A percentile compares a stretch with the other conserved stretches of the same genome.
These are phyloP conservation scores for Handroanthus guayacan DNA, from an alignment of 257 asterid genomes.

Conservation along the genomic window DNA sequence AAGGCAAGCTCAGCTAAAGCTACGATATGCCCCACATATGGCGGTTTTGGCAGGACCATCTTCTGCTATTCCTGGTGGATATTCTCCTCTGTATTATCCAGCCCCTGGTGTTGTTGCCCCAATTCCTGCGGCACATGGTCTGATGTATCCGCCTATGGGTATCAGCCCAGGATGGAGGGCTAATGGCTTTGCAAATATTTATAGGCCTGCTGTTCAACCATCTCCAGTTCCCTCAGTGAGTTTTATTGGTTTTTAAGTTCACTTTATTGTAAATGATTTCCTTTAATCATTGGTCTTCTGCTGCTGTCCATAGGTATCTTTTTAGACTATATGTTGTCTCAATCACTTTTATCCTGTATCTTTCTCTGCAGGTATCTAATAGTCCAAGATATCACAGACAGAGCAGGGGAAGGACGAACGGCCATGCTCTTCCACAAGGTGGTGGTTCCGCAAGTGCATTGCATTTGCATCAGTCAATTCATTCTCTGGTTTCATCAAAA, in stretches of 20 bases:
- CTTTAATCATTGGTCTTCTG: not conserved
- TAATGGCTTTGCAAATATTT: slow-evolving; percentile 44
- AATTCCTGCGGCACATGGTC: slow-evolving; percentile 45
- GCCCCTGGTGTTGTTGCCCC: slow-evolving; percentile 49
- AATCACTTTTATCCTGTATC: not conserved
- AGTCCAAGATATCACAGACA: slow-evolving; percentile 53
- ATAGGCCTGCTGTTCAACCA: slow-evolving; percentile 50
- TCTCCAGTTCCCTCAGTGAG: slow-evolving; percentile 57
- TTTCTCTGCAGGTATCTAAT: slow-evolving; percentile 43
- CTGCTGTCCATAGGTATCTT: slow-evolving; percentile 5
- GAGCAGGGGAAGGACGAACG: slow-evolving; percentile 51
- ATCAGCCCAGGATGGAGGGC: slow-evolving; percentile 60
- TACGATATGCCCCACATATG: slow-evolving; percentile 51
- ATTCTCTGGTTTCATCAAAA: slow-evolving; percentile 37
- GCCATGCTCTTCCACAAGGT: slow-evolving; percentile 38
- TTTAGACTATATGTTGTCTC: not conserved
- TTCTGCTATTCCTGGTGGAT: slow-evolving; percentile 51
- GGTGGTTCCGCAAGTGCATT: slow-evolving; percentile 43
- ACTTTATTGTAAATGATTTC: not conserved
- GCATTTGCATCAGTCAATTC: slow-evolving; percentile 41
- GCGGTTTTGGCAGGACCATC: slow-evolving; percentile 51
- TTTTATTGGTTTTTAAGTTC: not conserved
- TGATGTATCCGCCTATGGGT: slow-evolving; percentile 55
- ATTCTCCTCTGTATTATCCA: slow-evolving; percentile 54
- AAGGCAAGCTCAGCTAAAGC: slow-evolving; percentile 55